These are phyloP conservation scores for Coemansia sp. DNA, from an alignment of 192 early-diverging fungal genomes.

Conservation along the genomic window DNA sequence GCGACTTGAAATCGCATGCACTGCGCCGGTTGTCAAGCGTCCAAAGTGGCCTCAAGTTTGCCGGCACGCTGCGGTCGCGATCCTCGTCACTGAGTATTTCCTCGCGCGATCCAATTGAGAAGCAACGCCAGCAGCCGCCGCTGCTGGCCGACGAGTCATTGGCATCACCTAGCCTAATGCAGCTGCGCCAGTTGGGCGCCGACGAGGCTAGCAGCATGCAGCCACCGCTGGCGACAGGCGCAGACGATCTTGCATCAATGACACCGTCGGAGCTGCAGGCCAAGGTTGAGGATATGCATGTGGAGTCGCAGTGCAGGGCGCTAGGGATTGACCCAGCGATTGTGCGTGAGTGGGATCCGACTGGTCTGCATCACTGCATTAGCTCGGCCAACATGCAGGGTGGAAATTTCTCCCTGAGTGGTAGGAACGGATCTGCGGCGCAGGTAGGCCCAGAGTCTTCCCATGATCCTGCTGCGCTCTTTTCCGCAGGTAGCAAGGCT, in stretches of 20 bases:
- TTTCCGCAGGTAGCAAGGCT: not conserved
- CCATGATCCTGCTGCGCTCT: not conserved
- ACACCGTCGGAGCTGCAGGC: slow-evolving; percentile 13
- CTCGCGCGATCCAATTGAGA: not conserved
- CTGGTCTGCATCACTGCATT: slow-evolving; percentile 19
- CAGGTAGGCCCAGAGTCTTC: not conserved
- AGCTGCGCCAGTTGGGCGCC: too few species aligned
- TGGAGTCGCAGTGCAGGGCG: slow-evolving; percentile 20
- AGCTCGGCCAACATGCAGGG: not conserved
- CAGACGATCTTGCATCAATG: not conserved
- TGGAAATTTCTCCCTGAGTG: not conserved
- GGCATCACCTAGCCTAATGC: too few species aligned
- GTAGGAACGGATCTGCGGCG: too few species aligned
- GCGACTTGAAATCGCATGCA: slow-evolving; percentile 1
- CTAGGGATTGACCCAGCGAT: slow-evolving; percentile 38
- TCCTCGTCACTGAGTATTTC: not conserved
- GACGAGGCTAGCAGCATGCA: too few species aligned
- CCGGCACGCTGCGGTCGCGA: not conserved
- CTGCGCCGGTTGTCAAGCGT: not conserved
- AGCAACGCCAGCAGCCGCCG: not conserved
- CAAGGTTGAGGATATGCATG: slow-evolving; percentile 26
- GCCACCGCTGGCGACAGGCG: not conserved
- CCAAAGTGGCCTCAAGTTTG: not conserved
- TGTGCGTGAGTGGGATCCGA: slow-evolving; percentile 36
- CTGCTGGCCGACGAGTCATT: not conserved